A percentile compares a stretch with the other conserved stretches of the same genome.
These are phyloP conservation scores for Asterella californica DNA, from an alignment of 225 moss, liverwort and hornwort genomes.

Conservation along the genomic window DNA sequence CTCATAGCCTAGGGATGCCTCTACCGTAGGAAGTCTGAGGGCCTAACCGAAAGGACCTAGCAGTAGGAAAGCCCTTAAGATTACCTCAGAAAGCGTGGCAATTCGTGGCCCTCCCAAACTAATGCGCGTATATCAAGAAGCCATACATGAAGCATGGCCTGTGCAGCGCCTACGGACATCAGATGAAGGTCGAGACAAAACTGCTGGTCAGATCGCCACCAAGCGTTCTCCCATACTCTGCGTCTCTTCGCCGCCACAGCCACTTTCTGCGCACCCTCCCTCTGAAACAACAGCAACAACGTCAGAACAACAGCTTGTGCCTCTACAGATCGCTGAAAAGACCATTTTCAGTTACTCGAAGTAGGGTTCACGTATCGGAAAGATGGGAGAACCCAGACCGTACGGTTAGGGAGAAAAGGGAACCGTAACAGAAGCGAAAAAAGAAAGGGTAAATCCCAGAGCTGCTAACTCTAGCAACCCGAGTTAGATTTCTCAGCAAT, in stretches of 20 bases:
- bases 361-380: background rate
- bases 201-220: constrained; percentile 98
- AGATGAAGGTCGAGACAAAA: constrained; percentile 92
- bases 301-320: background rate
- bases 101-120: constrained; percentile 82
- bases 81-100: constrained; percentile 80
- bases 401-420: too few species aligned
- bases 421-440: too few species aligned
- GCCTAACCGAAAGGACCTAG: too few species aligned
- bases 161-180: constrained; percentile 99
- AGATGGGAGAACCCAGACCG: background rate
- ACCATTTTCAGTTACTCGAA: background rate
- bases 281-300: constrained; percentile 34
- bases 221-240: constrained; percentile 96
- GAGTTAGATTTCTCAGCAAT: too few species aligned
- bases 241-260: constrained; percentile 83
- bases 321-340: background rate
- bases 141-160: constrained; percentile 99
- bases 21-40: too few species aligned
- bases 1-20: too few species aligned
- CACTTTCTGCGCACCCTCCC: constrained; percentile 86
- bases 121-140: constrained; percentile 79
- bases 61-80: too few species aligned
- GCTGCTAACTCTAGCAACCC: too few species aligned
- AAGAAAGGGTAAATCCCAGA: too few species aligned